Percentiles rank a stretch among this genome's conserved stretches.
Conservation (phyloP, 306 rosid genomes). For the Senna siamea region DNA sequence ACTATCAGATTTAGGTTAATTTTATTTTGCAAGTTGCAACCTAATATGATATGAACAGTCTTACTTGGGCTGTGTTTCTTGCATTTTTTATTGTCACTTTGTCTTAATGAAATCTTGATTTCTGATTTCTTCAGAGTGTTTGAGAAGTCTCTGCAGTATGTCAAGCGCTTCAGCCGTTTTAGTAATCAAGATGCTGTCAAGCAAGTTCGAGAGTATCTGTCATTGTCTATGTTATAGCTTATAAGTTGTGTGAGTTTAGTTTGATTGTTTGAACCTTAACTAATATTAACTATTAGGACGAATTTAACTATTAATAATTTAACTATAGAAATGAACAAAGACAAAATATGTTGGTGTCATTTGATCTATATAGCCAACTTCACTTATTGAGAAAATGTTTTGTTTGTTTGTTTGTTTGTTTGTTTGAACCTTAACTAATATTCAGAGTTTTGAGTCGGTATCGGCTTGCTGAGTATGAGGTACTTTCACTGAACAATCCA, state of each 20-base stretch:
- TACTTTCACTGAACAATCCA: background rate
- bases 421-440: conserved; percentile 12
- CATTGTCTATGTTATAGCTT: background rate
- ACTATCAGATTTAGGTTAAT: background rate
- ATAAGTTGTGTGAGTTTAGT: no score
- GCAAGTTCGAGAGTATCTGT: conserved; percentile 46
- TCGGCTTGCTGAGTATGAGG: conserved; percentile 40
- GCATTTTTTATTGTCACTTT: background rate
- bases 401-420: no score
- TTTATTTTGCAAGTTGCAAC: background rate
- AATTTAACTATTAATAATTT: no score
- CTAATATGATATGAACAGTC: background rate
- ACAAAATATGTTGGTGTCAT: no score
- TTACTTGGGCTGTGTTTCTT: background rate
- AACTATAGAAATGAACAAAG: no score
- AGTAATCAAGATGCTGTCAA: conserved; percentile 42
- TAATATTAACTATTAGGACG: no score
- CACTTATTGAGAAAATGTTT: no score
- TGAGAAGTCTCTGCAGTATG: conserved; percentile 44
- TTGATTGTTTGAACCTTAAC: no score
- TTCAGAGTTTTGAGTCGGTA: conserved; percentile 41
- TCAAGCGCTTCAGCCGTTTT: conserved; percentile 41
- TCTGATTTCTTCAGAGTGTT: conserved; percentile 33
- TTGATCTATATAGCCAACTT: no score
- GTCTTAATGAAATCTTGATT: background rate